Base-by-base conservation (phyloP, 2,329 filamentous ascomycete genomes). In the Pseudopyrenochaeta lycopersici region DNA sequence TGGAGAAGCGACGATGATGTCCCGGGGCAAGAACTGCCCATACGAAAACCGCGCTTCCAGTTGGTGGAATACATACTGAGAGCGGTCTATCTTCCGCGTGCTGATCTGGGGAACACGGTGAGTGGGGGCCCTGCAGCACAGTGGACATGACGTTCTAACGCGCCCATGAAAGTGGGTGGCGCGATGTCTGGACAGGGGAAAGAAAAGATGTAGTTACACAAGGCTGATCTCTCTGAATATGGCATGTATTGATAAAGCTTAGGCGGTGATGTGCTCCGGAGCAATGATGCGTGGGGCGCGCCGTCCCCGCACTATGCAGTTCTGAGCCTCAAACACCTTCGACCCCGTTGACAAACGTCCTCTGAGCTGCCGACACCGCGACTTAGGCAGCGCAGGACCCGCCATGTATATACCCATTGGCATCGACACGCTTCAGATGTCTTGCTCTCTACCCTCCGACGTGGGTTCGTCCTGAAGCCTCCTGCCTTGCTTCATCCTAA, bases 401-500 rank as follows among this genome's bases (percentile, higher is more conserved):
- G 35, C 35, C 9, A 21, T 5, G 21, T 38, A 15, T 38, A 4
- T 12, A 18, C 7, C 35, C 35, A 20, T 7, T 20, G 14, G 21
- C 36, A 29, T 40, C 55, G 43, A 45, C 30, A 46, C 4, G 45
- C 46, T 36, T 35, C 17, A 14, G 35, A n/a, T 35, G 40, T 36
- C 42, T 49, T 33, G 49, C 52, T 12, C 44, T 23, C 31, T 17
- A 14, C 21, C 32, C 21, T 38, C 43, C 20, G 27, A 20, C 23
- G 23, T 30, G 23, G 33, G 29, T n/a, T 44, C 38, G 32, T 51
- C 49, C 55, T 68, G 58, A 14, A 67, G 47, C 36, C 57, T 57
- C 33, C 45, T 42, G 29, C 57, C 62, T 12, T 58, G 52, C 7
- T 58, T 41, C 62, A 65, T 65, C 51, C 69, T 51, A 49, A 58